These are phyloP conservation scores for Avicennia marina DNA, from an alignment of 257 asterid species.

Conservation along the genomic window DNA sequence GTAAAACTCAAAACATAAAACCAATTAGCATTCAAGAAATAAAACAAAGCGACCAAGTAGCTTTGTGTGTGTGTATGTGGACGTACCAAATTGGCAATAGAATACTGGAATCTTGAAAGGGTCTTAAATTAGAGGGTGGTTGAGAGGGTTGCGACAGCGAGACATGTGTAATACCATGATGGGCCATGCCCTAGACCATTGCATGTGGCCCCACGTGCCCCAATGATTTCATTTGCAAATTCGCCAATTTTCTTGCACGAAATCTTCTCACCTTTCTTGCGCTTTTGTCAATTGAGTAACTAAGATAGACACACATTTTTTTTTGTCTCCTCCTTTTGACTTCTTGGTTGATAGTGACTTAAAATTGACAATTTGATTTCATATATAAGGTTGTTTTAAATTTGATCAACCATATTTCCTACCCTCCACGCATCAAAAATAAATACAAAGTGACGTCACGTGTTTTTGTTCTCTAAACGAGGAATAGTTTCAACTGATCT, in stretches of 20 bases:
- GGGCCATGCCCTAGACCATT: background rate
- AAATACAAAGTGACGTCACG: too few relatives aligned
- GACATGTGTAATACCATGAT: background rate
- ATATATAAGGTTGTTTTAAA: conserved; percentile 24
- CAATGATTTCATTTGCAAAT: background rate
- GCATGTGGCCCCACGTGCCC: background rate
- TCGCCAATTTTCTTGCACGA: conserved; percentile 39
- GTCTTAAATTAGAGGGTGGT: background rate
- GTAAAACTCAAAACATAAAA: too few relatives aligned
- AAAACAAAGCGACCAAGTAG: too few relatives aligned
- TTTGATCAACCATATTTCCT: conserved; percentile 52
- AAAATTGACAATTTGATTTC: background rate
- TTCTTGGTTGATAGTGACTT: background rate
- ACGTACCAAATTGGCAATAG: too few relatives aligned
- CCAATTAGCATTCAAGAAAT: too few relatives aligned
- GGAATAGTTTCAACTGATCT: background rate
- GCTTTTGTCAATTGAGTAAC: background rate
- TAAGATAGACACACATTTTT: background rate
- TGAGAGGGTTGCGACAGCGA: background rate
- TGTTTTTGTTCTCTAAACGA: too few relatives aligned
- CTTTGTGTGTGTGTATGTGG: too few relatives aligned
- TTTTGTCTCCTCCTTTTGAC: too few relatives aligned
- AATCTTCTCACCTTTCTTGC: conserved; percentile 5
- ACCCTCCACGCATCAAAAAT: conserved; percentile 16
- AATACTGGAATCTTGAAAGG: too few relatives aligned